Base-by-base conservation (phyloP, 345 rosid species). In the Corchorus olitorius region DNA sequence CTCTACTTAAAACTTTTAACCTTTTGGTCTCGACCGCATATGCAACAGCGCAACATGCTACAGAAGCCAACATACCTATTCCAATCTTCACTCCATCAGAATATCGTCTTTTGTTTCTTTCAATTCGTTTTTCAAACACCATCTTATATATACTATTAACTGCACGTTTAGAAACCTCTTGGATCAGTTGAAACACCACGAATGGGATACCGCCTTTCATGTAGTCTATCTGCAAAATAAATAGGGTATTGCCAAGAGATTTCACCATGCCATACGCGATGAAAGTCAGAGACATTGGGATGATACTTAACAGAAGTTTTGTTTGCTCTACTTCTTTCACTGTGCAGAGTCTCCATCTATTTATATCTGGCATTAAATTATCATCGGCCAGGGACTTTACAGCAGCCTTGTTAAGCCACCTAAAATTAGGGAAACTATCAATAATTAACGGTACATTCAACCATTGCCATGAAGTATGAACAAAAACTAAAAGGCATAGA, bases 41-140 rank as follows among this genome's bases (percentile, higher is more conserved):
- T 59, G 64, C 64, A 59, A 27, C 64, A 59, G 37, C 3, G 8
- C 64, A 59, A 34, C 64, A 59, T 11, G 12, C 4, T 59, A 59
- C 2, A 59, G 64, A 59, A 4, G 64, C 16, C 64, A 59, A 1
- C 64, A 59, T 59, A 12, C 64, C 39, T 4, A 59, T 0, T 7
- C 64, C 64, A 27, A 59, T 59, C 64, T 59, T 59, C 14, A 60
- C 39, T 27, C 39, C 64, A 59, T 59, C 64, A 59, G 64, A 59
- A 8, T 59, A 59, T 16, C 17, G 3, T 5, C 37, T 1, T 22
- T 8, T 27, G 4, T 4, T 70, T 34, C 73, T 52, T 34, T 34
- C 12, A 16, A 70, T 59, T 59, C 64, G 64, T 59, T 27, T 59
- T 59, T 59, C 64, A 12, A 59, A 11, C 64, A 27, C 64, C 37